Evolutionary conservation across 768 basidiomycete genomes (phyloP).

Genomic region (Termitomyces eurrhizus): DNA sequence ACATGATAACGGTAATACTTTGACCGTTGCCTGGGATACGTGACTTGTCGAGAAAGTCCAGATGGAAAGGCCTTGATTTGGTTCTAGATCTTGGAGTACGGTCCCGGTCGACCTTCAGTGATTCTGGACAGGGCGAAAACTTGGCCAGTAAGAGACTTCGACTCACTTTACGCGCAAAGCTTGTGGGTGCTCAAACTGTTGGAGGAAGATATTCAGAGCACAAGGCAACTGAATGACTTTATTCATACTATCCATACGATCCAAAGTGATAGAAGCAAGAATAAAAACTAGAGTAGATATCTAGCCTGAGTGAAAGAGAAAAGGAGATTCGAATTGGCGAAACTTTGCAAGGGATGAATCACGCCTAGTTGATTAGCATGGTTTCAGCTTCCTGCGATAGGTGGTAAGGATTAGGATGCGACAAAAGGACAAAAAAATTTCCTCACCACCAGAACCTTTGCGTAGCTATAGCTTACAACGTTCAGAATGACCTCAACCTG

Average conservation of each 20-base stretch:
- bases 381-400: not conserved
- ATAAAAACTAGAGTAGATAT: no score
- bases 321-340: not conserved
- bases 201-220: not conserved
- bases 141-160: not conserved
- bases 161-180: not conserved
- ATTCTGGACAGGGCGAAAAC: not conserved
- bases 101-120: not conserved
- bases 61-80: not conserved
- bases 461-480: not conserved
- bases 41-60: not conserved
- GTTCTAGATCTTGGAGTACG: not conserved
- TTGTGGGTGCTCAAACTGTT: not conserved
- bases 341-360: not conserved
- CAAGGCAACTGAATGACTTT: not conserved
- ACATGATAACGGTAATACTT: not conserved
- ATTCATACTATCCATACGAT: not conserved
- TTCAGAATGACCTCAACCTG: not conserved
- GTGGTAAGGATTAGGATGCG: not conserved
- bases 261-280: not conserved
- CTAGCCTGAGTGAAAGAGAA: not conserved
- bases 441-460: not conserved
- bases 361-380: not conserved
- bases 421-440: no score
- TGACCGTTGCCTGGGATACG: not conserved